Percentiles rank a stretch among this genome's conserved stretches.
Evolutionary conservation across 305 asterid genomes (phyloP).

Genomic region (Euphrasia arctica): DNA sequence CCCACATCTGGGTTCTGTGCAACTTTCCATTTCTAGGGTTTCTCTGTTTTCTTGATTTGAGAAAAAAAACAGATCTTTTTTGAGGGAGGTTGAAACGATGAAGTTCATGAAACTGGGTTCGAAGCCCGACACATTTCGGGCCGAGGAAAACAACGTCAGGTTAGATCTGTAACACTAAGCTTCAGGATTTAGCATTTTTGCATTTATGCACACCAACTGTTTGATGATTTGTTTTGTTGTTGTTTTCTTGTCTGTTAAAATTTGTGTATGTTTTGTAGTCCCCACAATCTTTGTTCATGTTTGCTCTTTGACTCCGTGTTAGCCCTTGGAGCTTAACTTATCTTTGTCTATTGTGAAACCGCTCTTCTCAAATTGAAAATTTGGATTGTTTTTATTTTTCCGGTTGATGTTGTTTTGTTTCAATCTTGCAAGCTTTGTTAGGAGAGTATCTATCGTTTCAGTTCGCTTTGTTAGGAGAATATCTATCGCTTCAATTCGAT

Average conservation of each 20-base stretch:
- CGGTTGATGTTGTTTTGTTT: too few species aligned
- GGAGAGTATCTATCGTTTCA: too few species aligned
- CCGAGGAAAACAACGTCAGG: conserved; percentile 75
- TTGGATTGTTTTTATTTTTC: too few species aligned
- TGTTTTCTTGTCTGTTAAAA: conserved; percentile 1
- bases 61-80: conserved; percentile 34
- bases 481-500: too few species aligned
- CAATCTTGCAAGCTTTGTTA: too few species aligned
- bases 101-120: conserved; percentile 99
- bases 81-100: conserved; percentile 47
- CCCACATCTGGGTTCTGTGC: conserved; percentile 46
- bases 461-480: too few species aligned
- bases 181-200: not conserved
- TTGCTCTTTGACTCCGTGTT: not conserved
- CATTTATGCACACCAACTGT: conserved; percentile 4
- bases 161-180: conserved; percentile 40
- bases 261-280: conserved; percentile 16
- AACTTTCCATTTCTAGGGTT: conserved; percentile 42
- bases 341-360: too few species aligned
- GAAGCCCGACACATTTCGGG: conserved; percentile 84
- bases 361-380: too few species aligned
- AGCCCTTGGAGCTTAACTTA: too few species aligned
- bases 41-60: conserved; percentile 37
- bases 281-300: conserved; percentile 7
- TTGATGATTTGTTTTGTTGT: conserved; percentile 5